Percentiles rank a stretch among this genome's conserved stretches.
These are phyloP conservation scores for Paspalum notatum DNA, from an alignment of 176 grass and related monocot species.

Conservation along the genomic window DNA sequence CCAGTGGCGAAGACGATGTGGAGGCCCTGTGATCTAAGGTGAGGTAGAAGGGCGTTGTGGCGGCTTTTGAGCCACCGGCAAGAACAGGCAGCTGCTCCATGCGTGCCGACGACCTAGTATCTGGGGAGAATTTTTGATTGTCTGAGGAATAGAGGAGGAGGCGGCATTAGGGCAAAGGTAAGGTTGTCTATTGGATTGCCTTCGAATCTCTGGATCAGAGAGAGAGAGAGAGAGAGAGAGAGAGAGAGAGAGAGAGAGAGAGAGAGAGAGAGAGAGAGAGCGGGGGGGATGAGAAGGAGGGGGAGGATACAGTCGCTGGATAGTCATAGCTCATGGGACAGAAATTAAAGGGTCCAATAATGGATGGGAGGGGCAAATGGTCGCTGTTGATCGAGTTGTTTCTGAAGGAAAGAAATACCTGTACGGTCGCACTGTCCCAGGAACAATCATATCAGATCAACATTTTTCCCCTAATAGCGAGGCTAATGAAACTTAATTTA, in stretches of 20 bases:
- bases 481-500: not conserved
- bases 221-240: not conserved
- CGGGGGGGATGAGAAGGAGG: no score
- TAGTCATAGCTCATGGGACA: constrained; percentile 40
- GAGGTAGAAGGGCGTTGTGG: constrained; percentile 42
- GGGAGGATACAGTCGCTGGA: constrained; percentile 16
- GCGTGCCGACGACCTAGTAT: constrained; percentile 24
- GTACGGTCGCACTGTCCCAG: not conserved
- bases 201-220: constrained; percentile 31
- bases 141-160: constrained; percentile 22
- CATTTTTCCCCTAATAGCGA: not conserved
- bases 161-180: constrained; percentile 40
- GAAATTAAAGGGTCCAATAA: constrained; percentile 42
- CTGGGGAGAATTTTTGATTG: constrained; percentile 28
- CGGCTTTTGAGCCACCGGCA: constrained; percentile 45
- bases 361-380: constrained; percentile 39
- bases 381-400: constrained; percentile 35
- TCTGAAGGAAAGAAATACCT: constrained; percentile 12
- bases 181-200: constrained; percentile 20
- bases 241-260: constrained; percentile 5
- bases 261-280: no score
- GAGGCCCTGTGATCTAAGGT: constrained; percentile 34
- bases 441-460: not conserved
- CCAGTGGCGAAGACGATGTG: constrained; percentile 16
- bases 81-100: constrained; percentile 66